Evolutionary conservation across 2,329 filamentous ascomycete species (phyloP).

Genomic region (Cladosporium sp.): DNA sequence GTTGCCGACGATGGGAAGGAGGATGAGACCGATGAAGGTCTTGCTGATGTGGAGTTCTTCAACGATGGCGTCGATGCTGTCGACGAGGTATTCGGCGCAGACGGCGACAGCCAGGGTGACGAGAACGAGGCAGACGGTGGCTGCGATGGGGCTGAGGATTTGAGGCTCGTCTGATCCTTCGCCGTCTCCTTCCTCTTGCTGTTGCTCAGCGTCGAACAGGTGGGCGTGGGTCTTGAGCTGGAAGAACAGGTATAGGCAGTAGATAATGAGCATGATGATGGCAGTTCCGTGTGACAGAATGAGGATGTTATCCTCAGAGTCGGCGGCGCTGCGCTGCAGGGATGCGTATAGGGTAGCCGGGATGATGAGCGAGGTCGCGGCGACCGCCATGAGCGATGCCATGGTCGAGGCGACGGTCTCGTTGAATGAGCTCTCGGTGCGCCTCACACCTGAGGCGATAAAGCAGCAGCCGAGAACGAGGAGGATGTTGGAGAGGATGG

Average conservation of each 20-base stretch:
- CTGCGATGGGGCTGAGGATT: conserved; percentile 43
- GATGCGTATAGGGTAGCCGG: conserved; percentile 50
- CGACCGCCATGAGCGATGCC: conserved; percentile 57
- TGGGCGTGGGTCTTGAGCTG: conserved; percentile 49
- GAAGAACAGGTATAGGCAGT: conserved; percentile 53
- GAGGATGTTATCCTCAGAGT: conserved; percentile 43
- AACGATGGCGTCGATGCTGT: conserved; percentile 52
- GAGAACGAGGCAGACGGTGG: conserved; percentile 43
- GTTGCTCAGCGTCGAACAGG: conserved; percentile 42
- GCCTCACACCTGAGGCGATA: conserved; percentile 45
- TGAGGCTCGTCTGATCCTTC: conserved; percentile 34
- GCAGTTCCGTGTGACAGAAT: conserved; percentile 51
- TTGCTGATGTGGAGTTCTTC: conserved; percentile 49
- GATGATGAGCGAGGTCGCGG: conserved; percentile 51
- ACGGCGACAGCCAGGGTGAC: conserved; percentile 48
- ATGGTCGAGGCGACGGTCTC: conserved; percentile 74
- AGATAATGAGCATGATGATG: conserved; percentile 52
- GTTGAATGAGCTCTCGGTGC: conserved; percentile 56
- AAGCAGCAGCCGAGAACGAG: conserved; percentile 61
- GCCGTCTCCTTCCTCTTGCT: conserved; percentile 26
- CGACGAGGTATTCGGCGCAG: conserved; percentile 53
- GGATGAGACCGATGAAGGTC: conserved; percentile 54
- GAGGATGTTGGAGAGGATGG: conserved; percentile 89
- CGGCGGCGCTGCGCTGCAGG: conserved; percentile 36
- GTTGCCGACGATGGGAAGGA: conserved; percentile 56